Evolutionary conservation across 106 monocot genomes (phyloP).

Genomic region (Allium sativum): DNA sequence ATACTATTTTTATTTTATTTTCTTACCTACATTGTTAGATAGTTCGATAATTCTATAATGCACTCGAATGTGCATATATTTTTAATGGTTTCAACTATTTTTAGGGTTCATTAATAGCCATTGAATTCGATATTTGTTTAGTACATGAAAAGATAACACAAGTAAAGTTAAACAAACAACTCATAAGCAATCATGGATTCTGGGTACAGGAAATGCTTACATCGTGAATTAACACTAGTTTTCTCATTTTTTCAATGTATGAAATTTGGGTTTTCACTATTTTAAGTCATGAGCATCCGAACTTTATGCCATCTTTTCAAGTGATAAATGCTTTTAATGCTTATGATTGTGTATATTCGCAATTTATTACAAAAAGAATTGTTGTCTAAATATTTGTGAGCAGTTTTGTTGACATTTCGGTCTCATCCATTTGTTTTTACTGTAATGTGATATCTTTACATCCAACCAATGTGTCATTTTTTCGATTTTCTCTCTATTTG

Average conservation of each 20-base stretch:
- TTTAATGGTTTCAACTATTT: too few relatives aligned
- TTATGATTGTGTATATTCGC: background rate
- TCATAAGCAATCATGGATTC: background rate
- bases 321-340: background rate
- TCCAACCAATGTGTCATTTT: constrained; percentile 10
- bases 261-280: constrained; percentile 1
- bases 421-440: constrained; percentile 1
- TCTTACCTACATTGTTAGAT: too few relatives aligned
- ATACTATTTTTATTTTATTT: too few relatives aligned
- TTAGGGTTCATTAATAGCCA: too few relatives aligned
- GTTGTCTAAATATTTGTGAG: background rate
- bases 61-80: too few relatives aligned
- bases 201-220: too few relatives aligned
- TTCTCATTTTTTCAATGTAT: background rate
- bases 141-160: too few relatives aligned
- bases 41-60: too few relatives aligned
- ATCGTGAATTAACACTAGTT: background rate
- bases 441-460: constrained; percentile 3
- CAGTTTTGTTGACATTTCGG: background rate
- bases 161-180: constrained; percentile 1
- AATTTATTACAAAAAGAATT: constrained; percentile 4
- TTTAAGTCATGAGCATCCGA: background rate
- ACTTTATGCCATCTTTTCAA: background rate
- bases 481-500: background rate
- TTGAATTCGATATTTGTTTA: too few relatives aligned